Conservation (phyloP, 768 basidiomycete species). For the Termitomyces sp. region DNA sequence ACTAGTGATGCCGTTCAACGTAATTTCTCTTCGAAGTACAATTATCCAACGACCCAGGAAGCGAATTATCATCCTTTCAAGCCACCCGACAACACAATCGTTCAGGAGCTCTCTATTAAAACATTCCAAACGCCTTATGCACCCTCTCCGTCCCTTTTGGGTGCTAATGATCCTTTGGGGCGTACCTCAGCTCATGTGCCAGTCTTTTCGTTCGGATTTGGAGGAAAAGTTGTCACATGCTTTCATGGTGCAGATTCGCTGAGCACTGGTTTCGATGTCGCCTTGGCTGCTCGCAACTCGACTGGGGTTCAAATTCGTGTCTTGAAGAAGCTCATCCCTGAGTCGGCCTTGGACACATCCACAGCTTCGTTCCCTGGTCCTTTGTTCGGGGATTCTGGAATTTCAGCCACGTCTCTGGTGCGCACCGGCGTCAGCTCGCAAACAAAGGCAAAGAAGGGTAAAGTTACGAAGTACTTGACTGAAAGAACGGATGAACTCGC, state of each 20-base stretch:
- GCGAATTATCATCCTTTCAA: constrained; percentile 11
- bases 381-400: constrained; percentile 72
- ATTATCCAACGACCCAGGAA: constrained; percentile 18
- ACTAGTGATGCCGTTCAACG: constrained; percentile 24
- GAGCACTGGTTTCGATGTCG: constrained; percentile 75
- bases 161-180: constrained; percentile 78
- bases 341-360: constrained; percentile 54
- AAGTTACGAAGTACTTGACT: constrained; percentile 73
- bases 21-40: constrained; percentile 23
- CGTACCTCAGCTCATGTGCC: constrained; percentile 72
- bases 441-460: constrained; percentile 79
- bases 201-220: constrained; percentile 87
- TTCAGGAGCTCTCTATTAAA: constrained; percentile 32
- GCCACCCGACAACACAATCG: constrained; percentile 9
- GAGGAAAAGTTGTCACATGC: constrained; percentile 86
- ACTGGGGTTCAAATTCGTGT: constrained; percentile 66
- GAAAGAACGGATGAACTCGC: constrained; percentile 74
- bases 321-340: constrained; percentile 66
- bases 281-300: constrained; percentile 65
- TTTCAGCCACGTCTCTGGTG: constrained; percentile 62
- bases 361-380: constrained; percentile 80
- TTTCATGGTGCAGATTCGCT: constrained; percentile 72
- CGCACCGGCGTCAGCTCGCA: constrained; percentile 62
- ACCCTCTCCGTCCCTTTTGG: constrained; percentile 79
- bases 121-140: constrained; percentile 61